phyloP scores from a whole-genome alignment of 139 green algal genomes.

The Chlorella vulgaris region DNA sequence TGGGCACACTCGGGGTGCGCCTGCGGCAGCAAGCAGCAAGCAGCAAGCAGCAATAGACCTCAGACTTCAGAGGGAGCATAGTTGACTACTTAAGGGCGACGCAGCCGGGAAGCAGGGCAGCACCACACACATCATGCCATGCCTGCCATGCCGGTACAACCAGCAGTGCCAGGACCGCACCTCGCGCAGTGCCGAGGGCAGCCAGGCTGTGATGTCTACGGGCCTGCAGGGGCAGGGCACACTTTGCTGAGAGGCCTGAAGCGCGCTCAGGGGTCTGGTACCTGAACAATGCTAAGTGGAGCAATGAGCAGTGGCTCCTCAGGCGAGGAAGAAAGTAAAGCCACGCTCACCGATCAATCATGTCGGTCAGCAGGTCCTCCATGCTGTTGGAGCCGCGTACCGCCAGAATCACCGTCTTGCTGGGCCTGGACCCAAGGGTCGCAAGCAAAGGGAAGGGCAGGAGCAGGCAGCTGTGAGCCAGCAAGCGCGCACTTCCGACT shows the following conservation, averaged over 20 bases:
- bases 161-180: not conserved
- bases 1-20: not conserved
- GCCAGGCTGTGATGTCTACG: constrained; percentile 21
- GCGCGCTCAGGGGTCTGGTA: too few species aligned
- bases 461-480: not conserved
- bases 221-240: too few species aligned
- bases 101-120: too few species aligned
- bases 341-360: too few species aligned
- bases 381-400: constrained; percentile 2
- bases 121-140: not conserved
- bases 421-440: not conserved
- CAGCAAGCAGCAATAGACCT: too few species aligned
- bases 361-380: constrained; percentile 21
- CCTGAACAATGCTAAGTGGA: too few species aligned
- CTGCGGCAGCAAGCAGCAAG: not conserved
- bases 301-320: too few species aligned
- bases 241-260: too few species aligned
- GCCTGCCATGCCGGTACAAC: not conserved
- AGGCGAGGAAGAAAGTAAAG: too few species aligned
- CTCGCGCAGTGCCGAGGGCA: not conserved
- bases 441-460: not conserved
- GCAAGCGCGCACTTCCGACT: not conserved
- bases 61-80: too few species aligned
- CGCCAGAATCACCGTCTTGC: not conserved
- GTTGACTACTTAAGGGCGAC: too few species aligned